These are phyloP conservation scores for Asclepias syriaca DNA, from an alignment of 257 asterid species.

Conservation along the genomic window DNA sequence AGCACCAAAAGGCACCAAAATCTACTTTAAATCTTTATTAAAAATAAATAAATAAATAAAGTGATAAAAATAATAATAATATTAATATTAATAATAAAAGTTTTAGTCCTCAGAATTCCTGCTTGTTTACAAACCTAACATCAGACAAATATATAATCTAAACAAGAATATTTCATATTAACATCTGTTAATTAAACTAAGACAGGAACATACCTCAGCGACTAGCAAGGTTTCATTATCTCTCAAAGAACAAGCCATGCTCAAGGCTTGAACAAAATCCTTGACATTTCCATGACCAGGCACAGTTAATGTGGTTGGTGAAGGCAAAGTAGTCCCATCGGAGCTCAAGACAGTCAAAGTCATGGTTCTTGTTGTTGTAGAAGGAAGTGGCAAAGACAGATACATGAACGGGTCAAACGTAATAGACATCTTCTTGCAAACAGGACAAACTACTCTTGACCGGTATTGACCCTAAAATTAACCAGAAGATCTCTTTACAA, in stretches of 20 bases:
- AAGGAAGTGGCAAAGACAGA: conserved; percentile 66
- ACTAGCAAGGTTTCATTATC: conserved; percentile 51
- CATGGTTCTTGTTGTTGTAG: conserved; percentile 42
- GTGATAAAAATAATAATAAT: too few relatives aligned
- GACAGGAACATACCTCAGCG: conserved; percentile 47
- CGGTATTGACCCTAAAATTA: conserved; percentile 65
- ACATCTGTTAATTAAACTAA: conserved; percentile 5
- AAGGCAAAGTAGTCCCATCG: conserved; percentile 39
- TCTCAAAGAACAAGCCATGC: conserved; percentile 42
- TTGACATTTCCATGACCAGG: conserved; percentile 46
- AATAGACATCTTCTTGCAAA: conserved; percentile 51
- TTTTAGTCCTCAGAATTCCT: neutral
- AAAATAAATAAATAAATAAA: neutral
- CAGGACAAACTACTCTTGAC: conserved; percentile 57
- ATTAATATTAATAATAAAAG: neutral
- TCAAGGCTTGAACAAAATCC: conserved; percentile 51
- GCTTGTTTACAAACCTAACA: neutral
- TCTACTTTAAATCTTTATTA: neutral
- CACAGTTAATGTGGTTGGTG: conserved; percentile 43
- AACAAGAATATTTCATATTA: conserved; percentile 4
- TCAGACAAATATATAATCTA: neutral
- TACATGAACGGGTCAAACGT: conserved; percentile 71
- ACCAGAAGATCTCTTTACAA: neutral
- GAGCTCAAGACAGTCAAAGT: conserved; percentile 52
- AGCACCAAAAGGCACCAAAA: neutral